These are phyloP conservation scores for Pythium brachiatum DNA, from an alignment of 352 stramenopile genomes.

Conservation along the genomic window DNA sequence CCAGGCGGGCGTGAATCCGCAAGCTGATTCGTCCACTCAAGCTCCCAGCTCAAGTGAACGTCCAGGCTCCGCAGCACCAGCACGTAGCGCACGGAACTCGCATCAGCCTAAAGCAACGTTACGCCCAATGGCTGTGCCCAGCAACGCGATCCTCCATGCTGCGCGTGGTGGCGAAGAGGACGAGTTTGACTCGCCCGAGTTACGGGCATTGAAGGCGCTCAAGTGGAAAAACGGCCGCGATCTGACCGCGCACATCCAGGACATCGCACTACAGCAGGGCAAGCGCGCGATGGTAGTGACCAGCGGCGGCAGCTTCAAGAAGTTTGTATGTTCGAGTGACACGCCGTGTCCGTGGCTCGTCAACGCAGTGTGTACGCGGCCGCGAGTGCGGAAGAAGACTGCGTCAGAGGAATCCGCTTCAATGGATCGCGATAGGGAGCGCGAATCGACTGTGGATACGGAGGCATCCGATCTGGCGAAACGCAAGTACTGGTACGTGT, in stretches of 20 bases:
- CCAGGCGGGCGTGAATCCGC: neutral
- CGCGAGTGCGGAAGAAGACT: constrained; percentile 23
- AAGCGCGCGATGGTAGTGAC: constrained; percentile 48
- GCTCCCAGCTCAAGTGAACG: neutral
- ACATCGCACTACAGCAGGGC: constrained; percentile 39
- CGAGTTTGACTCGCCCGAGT: constrained; percentile 7
- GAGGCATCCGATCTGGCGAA: neutral
- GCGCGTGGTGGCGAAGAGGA: neutral
- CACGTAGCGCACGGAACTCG: neutral
- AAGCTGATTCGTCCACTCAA: neutral
- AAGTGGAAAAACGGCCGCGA: constrained; percentile 40
- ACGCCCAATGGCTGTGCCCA: neutral
- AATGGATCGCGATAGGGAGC: neutral
- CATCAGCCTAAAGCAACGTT: too few species aligned
- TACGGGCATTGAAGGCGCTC: constrained; percentile 28
- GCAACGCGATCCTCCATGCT: neutral
- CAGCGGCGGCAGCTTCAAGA: constrained; percentile 58
- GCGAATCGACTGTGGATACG: neutral
- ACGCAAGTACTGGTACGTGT: constrained; percentile 46
- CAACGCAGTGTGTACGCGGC: constrained; percentile 45
- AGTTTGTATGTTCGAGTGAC: constrained; percentile 46
- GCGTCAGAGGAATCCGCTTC: neutral
- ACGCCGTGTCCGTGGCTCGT: constrained; percentile 42
- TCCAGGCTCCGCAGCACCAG: neutral
- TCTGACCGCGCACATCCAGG: constrained; percentile 48